These are phyloP conservation scores for Protomyces arabidopsidicola DNA, from an alignment of 1,139 yeast genomes.

Conservation along the genomic window DNA sequence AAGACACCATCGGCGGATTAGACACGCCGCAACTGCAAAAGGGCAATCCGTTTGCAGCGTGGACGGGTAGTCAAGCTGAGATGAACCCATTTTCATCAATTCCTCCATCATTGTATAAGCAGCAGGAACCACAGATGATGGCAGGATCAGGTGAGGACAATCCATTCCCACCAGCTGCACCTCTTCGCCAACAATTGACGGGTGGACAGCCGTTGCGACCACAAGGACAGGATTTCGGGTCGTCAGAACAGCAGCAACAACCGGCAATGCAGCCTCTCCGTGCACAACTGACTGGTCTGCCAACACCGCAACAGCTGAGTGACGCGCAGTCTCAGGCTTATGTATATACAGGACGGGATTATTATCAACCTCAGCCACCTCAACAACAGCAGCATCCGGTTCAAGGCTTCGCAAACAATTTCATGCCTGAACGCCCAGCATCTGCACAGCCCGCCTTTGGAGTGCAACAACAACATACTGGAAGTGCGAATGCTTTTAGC, in stretches of 20 bases:
- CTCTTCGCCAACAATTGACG: conserved; percentile 36
- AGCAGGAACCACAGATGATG: conserved; percentile 29
- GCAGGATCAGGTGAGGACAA: conserved; percentile 19
- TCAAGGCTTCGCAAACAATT: conserved; percentile 30
- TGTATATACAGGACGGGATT: conserved; percentile 1
- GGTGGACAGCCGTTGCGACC: conserved; percentile 35
- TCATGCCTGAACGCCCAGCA: conserved; percentile 33
- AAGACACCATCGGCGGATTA: conserved; percentile 51
- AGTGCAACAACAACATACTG: not conserved
- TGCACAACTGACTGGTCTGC: conserved; percentile 35
- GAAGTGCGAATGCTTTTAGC: not conserved
- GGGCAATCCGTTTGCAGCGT: conserved; percentile 29
- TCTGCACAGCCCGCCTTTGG: conserved; percentile 1
- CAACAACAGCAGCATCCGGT: conserved; percentile 22
- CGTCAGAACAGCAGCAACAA: conserved; percentile 31
- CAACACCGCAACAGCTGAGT: conserved; percentile 33
- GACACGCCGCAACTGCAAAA: conserved; percentile 46
- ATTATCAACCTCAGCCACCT: conserved; percentile 1
- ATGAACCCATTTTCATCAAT: conserved; percentile 29
- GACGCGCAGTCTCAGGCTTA: conserved; percentile 27
- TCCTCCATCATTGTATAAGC: conserved; percentile 20
- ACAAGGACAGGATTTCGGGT: conserved; percentile 36
- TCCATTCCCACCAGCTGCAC: conserved; percentile 31
- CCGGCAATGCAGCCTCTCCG: conserved; percentile 33
- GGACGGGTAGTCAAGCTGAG: conserved; percentile 44